Percentiles rank a stretch among this genome's conserved stretches.
phyloP scores from a whole-genome alignment of 176 grass and related monocot genomes.

The Rhynchospora tenuis region DNA sequence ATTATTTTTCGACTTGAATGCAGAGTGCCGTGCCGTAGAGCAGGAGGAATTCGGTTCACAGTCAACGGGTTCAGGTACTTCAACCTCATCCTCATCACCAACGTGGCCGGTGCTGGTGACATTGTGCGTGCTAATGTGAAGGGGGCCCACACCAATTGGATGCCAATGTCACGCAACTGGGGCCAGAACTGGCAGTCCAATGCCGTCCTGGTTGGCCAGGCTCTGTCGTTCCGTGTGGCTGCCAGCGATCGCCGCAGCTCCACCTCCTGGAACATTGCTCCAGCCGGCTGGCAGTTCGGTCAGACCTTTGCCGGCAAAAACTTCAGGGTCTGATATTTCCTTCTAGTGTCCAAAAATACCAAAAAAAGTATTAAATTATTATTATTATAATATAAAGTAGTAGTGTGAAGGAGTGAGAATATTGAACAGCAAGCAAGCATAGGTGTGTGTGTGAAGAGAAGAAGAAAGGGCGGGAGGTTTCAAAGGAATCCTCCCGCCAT shows the following conservation, averaged over 20 bases:
- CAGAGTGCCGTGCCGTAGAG: conserved; percentile 46
- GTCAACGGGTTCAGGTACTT: conserved; percentile 49
- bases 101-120: conserved; percentile 50
- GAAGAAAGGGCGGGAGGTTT: conserved; percentile 5
- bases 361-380: too few relatives aligned
- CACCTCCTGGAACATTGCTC: conserved; percentile 48
- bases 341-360: neutral
- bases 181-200: conserved; percentile 63
- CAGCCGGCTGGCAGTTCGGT: conserved; percentile 44
- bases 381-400: neutral
- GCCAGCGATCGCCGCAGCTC: conserved; percentile 43
- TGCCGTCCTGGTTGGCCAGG: conserved; percentile 32
- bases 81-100: conserved; percentile 55
- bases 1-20: neutral
- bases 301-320: conserved; percentile 52
- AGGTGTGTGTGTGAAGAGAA: neutral
- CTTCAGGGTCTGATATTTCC: conserved; percentile 24
- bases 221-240: conserved; percentile 46
- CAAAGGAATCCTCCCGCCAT: conserved; percentile 11
- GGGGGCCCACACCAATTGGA: conserved; percentile 39
- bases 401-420: neutral
- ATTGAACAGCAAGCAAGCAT: neutral
- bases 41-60: conserved; percentile 45
- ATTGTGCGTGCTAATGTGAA: conserved; percentile 39
- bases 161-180: conserved; percentile 55